Conservation (phyloP, 1,139 yeast species). For the Suhomyces kunorum region DNA sequence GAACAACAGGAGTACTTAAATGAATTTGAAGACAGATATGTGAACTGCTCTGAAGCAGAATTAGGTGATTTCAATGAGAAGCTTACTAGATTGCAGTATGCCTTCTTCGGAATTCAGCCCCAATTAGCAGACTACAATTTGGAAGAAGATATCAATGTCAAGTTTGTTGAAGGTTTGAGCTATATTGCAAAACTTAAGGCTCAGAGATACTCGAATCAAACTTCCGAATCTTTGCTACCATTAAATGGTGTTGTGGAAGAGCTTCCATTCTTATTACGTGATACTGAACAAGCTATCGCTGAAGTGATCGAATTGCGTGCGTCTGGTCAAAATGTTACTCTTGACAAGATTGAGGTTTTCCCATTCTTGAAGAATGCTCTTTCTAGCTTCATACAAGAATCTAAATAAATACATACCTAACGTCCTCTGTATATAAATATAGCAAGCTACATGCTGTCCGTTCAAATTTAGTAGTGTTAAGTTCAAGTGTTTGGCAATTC, state of each 20-base stretch:
- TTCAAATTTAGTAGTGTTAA: neutral
- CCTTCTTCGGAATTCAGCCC: conserved; percentile 74
- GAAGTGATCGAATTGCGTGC: conserved; percentile 50
- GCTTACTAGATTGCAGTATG: conserved; percentile 74
- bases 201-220: conserved; percentile 29
- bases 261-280: conserved; percentile 45
- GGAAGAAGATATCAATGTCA: conserved; percentile 53
- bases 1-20: conserved; percentile 51
- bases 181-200: conserved; percentile 68
- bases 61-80: conserved; percentile 64
- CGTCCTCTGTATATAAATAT: conserved; percentile 7
- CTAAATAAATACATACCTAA: conserved; percentile 7
- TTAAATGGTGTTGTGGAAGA: conserved; percentile 45
- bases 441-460: neutral
- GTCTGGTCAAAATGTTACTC: conserved; percentile 27
- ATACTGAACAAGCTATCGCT: conserved; percentile 54
- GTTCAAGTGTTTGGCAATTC: no score
- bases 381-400: conserved; percentile 20
- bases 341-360: conserved; percentile 45
- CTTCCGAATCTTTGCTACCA: conserved; percentile 28
- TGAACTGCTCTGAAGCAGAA: conserved; percentile 58
- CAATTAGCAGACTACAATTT: conserved; percentile 43
- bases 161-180: conserved; percentile 66
- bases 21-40: conserved; percentile 60
- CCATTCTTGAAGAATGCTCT: conserved; percentile 43